phyloP scores from a whole-genome alignment of 768 basidiomycete species.

The Termitomyces sp. region DNA sequence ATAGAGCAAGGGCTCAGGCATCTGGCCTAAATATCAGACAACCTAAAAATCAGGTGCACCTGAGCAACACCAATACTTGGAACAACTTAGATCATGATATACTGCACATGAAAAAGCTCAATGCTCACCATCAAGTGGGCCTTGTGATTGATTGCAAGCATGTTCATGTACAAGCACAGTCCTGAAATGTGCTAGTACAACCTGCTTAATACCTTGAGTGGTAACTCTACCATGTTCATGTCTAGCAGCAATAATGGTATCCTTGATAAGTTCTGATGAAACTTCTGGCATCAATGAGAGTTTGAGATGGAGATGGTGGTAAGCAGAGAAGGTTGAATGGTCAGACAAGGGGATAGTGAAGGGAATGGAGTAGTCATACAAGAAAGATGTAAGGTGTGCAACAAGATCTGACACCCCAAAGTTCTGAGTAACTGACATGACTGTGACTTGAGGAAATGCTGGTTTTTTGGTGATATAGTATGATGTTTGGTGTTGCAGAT shows the following conservation, averaged over 20 bases:
- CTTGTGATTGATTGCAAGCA: background rate
- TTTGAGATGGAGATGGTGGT: conserved; percentile 12
- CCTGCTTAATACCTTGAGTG: conserved; percentile 12
- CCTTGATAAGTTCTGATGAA: background rate
- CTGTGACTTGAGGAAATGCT: conserved; percentile 2
- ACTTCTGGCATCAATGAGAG: conserved; percentile 18
- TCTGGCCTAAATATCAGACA: conserved; percentile 14
- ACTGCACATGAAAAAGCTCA: background rate
- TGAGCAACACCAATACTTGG: conserved; percentile 21
- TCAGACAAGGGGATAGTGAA: background rate
- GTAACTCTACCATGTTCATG: background rate
- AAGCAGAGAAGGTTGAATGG: conserved; percentile 13
- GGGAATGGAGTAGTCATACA: conserved; percentile 3
- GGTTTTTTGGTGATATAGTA: conserved; percentile 1
- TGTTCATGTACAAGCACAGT: conserved; percentile 16
- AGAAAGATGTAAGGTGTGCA: conserved; percentile 5
- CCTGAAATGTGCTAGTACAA: conserved; percentile 14
- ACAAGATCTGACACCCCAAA: conserved; percentile 12
- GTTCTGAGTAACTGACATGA: conserved; percentile 4
- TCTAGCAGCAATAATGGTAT: conserved; percentile 14
- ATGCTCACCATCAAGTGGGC: background rate
- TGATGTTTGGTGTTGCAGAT: no score
- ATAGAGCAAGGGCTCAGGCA: conserved; percentile 18
- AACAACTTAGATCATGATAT: background rate
- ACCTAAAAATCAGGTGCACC: conserved; percentile 22